These are phyloP conservation scores for Aspergillus cristatus DNA, from an alignment of 495 filamentous ascomycete genomes.

Conservation along the genomic window DNA sequence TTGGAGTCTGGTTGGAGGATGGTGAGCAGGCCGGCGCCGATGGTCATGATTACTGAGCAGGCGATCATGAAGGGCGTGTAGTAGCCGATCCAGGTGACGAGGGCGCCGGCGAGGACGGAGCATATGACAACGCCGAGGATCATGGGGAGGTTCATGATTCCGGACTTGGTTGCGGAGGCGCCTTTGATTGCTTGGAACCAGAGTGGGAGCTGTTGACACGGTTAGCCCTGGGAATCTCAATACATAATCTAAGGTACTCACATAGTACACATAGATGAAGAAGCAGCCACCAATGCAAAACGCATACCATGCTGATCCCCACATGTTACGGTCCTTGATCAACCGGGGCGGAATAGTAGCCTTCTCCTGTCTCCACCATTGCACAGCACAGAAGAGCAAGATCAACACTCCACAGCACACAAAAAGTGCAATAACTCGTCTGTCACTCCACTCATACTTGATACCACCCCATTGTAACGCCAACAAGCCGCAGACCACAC, in stretches of 20 bases:
- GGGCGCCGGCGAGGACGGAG: slow-evolving; percentile 51
- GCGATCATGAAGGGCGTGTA: slow-evolving; percentile 67
- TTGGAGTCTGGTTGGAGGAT: slow-evolving; percentile 50
- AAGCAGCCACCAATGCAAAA: slow-evolving; percentile 54
- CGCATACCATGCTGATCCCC: slow-evolving; percentile 41
- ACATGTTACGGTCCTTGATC: slow-evolving; percentile 62
- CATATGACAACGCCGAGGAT: slow-evolving; percentile 54
- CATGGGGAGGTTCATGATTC: slow-evolving; percentile 69
- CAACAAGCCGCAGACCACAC: slow-evolving; percentile 61
- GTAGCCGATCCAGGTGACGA: slow-evolving; percentile 58
- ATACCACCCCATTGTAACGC: slow-evolving; percentile 83
- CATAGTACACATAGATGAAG: slow-evolving; percentile 54
- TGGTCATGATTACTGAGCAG: slow-evolving; percentile 46
- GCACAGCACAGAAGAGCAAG: slow-evolving; percentile 50
- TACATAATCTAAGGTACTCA: slow-evolving; percentile 8
- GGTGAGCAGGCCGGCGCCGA: slow-evolving; percentile 63
- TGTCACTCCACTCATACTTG: slow-evolving; percentile 55
- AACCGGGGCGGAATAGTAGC: slow-evolving; percentile 72
- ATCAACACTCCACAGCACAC: slow-evolving; percentile 61
- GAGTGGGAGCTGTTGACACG: slow-evolving; percentile 59
- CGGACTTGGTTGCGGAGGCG: slow-evolving; percentile 56
- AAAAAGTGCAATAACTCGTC: slow-evolving; percentile 61
- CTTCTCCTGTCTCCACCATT: slow-evolving; percentile 57
- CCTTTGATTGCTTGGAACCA: slow-evolving; percentile 86
- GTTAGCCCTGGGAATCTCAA: slow-evolving; percentile 5